Evolutionary conservation across 2,329 filamentous ascomycete species (phyloP).

Genomic region (Graphilbum sp.): DNA sequence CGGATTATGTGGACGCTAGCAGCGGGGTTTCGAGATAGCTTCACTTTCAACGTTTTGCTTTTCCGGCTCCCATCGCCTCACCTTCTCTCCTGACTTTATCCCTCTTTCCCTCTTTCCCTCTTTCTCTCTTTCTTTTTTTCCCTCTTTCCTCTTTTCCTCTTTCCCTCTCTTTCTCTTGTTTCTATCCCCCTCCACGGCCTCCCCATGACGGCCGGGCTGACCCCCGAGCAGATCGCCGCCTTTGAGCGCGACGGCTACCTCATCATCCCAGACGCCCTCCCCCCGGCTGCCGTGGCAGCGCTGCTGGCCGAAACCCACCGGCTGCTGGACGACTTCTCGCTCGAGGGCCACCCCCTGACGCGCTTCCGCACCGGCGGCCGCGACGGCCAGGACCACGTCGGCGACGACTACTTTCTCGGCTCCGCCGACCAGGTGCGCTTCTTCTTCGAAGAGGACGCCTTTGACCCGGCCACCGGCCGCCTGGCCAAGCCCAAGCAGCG

Average conservation of each 20-base stretch:
- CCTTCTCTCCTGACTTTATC: too few relatives aligned
- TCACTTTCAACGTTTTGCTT: too few relatives aligned
- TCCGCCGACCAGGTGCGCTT: conserved; percentile 87
- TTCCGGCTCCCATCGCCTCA: too few relatives aligned
- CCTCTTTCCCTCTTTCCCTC: too few relatives aligned
- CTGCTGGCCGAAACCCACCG: conserved; percentile 60
- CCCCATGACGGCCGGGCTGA: conserved; percentile 35
- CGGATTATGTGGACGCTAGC: too few relatives aligned
- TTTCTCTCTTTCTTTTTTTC: too few relatives aligned
- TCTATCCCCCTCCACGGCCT: too few relatives aligned
- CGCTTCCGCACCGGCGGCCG: conserved; percentile 73
- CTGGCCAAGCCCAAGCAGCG: conserved; percentile 64
- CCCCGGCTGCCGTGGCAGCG: conserved; percentile 42
- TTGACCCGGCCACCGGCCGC: conserved; percentile 40
- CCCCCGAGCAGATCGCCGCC: conserved; percentile 48
- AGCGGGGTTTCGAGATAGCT: too few relatives aligned
- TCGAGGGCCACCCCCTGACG: conserved; percentile 82
- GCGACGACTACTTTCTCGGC: conserved; percentile 83
- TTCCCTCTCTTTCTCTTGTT: too few relatives aligned
- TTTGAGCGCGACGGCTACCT: conserved; percentile 83
- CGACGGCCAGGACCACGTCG: conserved; percentile 51
- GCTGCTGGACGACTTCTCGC: conserved; percentile 57
- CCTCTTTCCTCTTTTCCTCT: too few relatives aligned
- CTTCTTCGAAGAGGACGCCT: conserved; percentile 95
- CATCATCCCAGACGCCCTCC: conserved; percentile 64